Base-by-base conservation (phyloP, 768 basidiomycete genomes). In the Boletus coccyginus region DNA sequence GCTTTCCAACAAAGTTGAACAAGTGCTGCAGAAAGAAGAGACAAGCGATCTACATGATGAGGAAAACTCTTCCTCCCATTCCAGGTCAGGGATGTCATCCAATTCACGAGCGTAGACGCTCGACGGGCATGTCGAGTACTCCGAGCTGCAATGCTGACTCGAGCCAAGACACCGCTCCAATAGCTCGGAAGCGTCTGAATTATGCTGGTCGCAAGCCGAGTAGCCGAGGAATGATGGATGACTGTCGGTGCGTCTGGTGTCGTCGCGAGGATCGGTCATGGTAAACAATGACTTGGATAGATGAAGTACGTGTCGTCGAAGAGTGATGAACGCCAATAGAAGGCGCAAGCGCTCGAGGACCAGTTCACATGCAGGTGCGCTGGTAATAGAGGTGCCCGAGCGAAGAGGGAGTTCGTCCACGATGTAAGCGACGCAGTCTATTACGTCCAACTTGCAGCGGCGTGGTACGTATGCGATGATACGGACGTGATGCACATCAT, bases 91-190 rank as follows among this genome's bases (percentile, higher is more conserved):
- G 17, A 21, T 17, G 43, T 43, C 56, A 16, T 40, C 35, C 38
- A 6, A 12, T 33, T 14, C 48, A 8, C 45, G 36, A 39, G 36
- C 10, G 21, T 44, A 33, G 44, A 57, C 39, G 17, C 58, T 49
- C 7, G 68, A 60, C 7, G 55, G 46, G 38, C 69, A 70, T 17
- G 69, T 66, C 36, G 68, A 70, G 45, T 64, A 69, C 35, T 52
- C 54, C 11, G 68, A 60, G 56, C 57, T 58, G 35, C 54, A 46
- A n/a, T 48, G 48, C 32, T 19, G 47, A 43, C 48, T 38, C 27
- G 61, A 60, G 49, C 27, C 52, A 29, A 46, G 43, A 55, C 44
- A 27, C 35, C 17, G 29, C 29, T 50, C 10, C 14, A 40, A 21
- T 17, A 53, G 49, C 8, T 44, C 50, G 36, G 43, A 55, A 33